Base-by-base conservation (phyloP, 2,329 filamentous ascomycete genomes). In the Aspergillus aculeatus region DNA sequence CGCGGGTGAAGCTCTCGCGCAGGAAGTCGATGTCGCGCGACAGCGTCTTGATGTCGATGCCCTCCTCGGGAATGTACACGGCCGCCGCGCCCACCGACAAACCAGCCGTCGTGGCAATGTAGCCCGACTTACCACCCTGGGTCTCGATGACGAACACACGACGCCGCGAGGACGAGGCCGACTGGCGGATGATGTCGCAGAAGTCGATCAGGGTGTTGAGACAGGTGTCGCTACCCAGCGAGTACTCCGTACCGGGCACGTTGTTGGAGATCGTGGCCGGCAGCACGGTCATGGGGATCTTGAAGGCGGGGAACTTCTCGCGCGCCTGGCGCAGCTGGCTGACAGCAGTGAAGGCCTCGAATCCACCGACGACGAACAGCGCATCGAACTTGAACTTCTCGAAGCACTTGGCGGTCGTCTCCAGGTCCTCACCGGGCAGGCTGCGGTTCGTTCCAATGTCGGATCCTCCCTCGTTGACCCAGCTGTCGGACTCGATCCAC, bases 201-300 rank as follows among this genome's bases (percentile, higher is more conserved):
- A 97, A 99, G 67, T 89, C 86, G 64, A 97, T 92, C 44, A 99
- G 83, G 57, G 96, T 92, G 79, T 99, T 99, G 63, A 99, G 81
- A 73, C 95, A 98, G 1, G 95, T 99, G 71, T 99, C 95, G 32
- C 92, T 96, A 48, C 95, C 95, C 50, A 99, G 86, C 1, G 92
- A 97, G 81, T 97, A 98, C 77, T 99, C 95, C 0, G 94, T 96
- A 44, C 95, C 95, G 0, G 95, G 95, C 4, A 99, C 95, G 75
- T 99, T 99, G 83, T 99, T 99, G 66, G 92, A 96, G 68, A 99
- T 94, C 10, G 95, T 99, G n/a, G 95, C 95, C 0, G 95, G 95
- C 26, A 99, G 83, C 47, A 97, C 84, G 56, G 89, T 85, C 83
- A 98, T 91, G 21, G 95, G 95, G 64, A 99, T 97, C 76, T 91